Evolutionary conservation across 768 basidiomycete genomes (phyloP).

Genomic region (Termitomyces eurrhizus): DNA sequence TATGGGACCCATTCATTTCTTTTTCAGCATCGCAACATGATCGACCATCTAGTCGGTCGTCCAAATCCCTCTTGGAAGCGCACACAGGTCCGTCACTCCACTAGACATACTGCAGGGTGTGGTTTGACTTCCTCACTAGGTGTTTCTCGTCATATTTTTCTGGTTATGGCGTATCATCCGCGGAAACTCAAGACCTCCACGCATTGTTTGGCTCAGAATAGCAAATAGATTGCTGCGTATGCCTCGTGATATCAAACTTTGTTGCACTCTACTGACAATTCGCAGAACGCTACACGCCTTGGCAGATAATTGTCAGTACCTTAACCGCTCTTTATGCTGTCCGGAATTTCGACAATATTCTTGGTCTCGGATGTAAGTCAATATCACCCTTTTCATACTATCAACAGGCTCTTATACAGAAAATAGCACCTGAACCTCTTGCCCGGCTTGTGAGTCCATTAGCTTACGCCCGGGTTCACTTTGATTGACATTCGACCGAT

Average conservation of each 20-base stretch:
- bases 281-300: conserved; percentile 86
- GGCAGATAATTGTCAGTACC: conserved; percentile 88
- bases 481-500: not conserved
- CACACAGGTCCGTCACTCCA: conserved; percentile 51
- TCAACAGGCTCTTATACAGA: not conserved
- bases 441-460: conserved; percentile 69
- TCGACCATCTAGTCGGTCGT: conserved; percentile 87
- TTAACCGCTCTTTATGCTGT: conserved; percentile 81
- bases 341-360: conserved; percentile 79
- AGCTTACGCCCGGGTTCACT: not conserved
- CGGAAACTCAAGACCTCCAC: conserved; percentile 62
- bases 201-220: conserved; percentile 58
- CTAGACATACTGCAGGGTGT: not conserved
- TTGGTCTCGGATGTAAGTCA: conserved; percentile 73
- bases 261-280: not conserved
- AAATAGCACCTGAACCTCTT: conserved; percentile 85
- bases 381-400: not conserved
- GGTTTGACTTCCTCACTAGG: conserved; percentile 38
- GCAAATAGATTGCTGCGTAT: conserved; percentile 59
- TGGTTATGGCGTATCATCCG: conserved; percentile 81
- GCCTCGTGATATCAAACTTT: conserved; percentile 18
- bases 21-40: conserved; percentile 49
- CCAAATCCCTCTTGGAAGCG: conserved; percentile 91
- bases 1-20: conserved; percentile 9
- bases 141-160: conserved; percentile 87